A percentile compares a stretch with the other conserved stretches of the same genome.
phyloP scores from a whole-genome alignment of 441 rosid genomes.

The Mallotus japonicus region DNA sequence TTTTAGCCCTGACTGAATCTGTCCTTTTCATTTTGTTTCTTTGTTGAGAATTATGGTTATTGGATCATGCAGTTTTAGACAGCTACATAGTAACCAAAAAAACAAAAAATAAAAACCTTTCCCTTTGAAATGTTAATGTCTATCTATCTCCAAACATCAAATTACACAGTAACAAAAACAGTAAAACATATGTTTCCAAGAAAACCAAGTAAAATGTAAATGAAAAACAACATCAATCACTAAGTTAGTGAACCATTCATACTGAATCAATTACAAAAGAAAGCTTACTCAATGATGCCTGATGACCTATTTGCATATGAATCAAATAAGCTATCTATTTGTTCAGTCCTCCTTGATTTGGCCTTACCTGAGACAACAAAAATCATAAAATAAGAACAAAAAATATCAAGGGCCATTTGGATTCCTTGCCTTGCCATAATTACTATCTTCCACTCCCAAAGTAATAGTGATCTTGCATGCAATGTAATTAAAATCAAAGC shows the following conservation, averaged over 20 bases:
- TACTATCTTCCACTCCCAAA: too few relatives aligned
- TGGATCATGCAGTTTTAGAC: background rate
- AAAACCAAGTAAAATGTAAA: background rate
- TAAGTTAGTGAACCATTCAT: background rate
- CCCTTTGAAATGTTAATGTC: background rate
- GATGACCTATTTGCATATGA: constrained; percentile 38
- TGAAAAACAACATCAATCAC: background rate
- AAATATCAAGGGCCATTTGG: too few relatives aligned
- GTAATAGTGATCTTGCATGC: too few relatives aligned
- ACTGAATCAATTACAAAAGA: background rate
- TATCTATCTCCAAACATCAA: background rate
- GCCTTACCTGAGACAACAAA: constrained; percentile 32
- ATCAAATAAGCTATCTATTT: constrained; percentile 36
- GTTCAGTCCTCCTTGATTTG: constrained; percentile 28
- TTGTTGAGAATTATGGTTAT: too few relatives aligned
- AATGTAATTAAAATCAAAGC: too few relatives aligned
- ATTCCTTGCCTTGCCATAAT: too few relatives aligned
- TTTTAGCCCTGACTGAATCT: background rate
- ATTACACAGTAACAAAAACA: background rate
- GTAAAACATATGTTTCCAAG: background rate
- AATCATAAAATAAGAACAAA: background rate
- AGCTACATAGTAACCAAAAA: background rate
- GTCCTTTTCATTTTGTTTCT: too few relatives aligned
- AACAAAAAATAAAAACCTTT: too few relatives aligned
- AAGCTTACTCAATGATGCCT: constrained; percentile 50